Evolutionary conservation across 352 stramenopile genomes (phyloP), one percentile per base, ranked within the genome.

Genomic region (Pythium utonaiense): DNA sequence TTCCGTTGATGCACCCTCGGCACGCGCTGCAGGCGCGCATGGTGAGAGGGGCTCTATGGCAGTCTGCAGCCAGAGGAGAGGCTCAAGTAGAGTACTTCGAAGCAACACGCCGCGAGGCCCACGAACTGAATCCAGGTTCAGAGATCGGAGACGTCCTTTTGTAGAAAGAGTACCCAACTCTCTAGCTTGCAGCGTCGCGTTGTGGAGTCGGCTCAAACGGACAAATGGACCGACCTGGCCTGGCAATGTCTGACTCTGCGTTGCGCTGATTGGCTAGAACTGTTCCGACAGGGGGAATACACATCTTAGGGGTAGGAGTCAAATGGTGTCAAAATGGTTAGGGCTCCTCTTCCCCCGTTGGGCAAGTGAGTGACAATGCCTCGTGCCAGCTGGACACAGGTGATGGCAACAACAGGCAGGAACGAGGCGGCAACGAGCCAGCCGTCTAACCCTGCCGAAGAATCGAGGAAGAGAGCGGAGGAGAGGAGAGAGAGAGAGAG

Each of bases 91-190:
- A n/a, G n/a, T n/a, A n/a, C n/a, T n/a, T n/a, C n/a, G n/a, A n/a
- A n/a, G n/a, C n/a, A n/a, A n/a, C n/a, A n/a, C n/a, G n/a, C n/a
- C n/a, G n/a, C n/a, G n/a, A n/a, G n/a, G n/a, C n/a, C n/a, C 40
- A 27, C n/a, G 40, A 47, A 47, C 40, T 47, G 40, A 47, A 47
- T 47, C 40, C 25, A 47, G 40, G 40, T 47, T 47, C 40, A 47
- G 40, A 25, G 3, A 4, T 27, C 7, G 14, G 40, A 47, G 40
- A 47, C 40, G 40, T 47, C 21, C 40, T 24, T 22, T 22, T 13
- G 10, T 1, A 16, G 40, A 47, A 47, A 44, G 36, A 40, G 33
- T 40, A 44, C 36, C 12, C 36, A 25, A 4, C 16, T 25, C 17
- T 47, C 40, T 47, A 47, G 40, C 40, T 47, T 47, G 40, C 1